phyloP scores from a whole-genome alignment of 2,329 filamentous ascomycete genomes.

The Aspergillus hortae region DNA sequence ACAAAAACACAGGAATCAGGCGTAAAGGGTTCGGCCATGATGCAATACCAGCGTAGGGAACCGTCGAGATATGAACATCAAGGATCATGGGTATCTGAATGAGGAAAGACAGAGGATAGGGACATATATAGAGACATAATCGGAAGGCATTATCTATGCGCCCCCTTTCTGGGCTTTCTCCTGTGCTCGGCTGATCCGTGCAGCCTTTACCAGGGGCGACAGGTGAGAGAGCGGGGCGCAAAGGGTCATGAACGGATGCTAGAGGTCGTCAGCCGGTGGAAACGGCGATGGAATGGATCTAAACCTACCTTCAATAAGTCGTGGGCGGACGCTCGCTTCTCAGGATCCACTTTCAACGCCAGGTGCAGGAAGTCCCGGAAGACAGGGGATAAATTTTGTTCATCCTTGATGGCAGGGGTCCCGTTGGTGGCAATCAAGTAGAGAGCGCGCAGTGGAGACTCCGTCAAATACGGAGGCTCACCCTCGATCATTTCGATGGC shows the following conservation, averaged over 20 bases:
- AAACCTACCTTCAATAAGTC: slow-evolving; percentile 81
- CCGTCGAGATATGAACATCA: slow-evolving; percentile 17
- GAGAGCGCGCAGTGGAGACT: slow-evolving; percentile 85
- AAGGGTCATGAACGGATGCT: slow-evolving; percentile 78
- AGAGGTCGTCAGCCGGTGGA: slow-evolving; percentile 13
- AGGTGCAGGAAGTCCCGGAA: slow-evolving; percentile 92
- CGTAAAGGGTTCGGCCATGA: slow-evolving; percentile 13
- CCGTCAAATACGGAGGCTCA: slow-evolving; percentile 93
- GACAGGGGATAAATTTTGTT: slow-evolving; percentile 72
- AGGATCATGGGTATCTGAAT: slow-evolving; percentile 24
- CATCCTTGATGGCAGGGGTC: slow-evolving; percentile 91
- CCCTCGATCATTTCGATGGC: slow-evolving; percentile 99
- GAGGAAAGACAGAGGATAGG: slow-evolving; percentile 27
- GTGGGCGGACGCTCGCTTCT: slow-evolving; percentile 92
- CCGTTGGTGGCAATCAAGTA: slow-evolving; percentile 97
- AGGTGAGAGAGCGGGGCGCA: slow-evolving; percentile 73
- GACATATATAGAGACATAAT: slow-evolving; percentile 22
- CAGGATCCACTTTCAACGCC: slow-evolving; percentile 92
- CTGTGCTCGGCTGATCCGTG: slow-evolving; percentile 77
- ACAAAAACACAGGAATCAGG: slow-evolving; percentile 7
- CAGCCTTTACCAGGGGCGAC: slow-evolving; percentile 81
- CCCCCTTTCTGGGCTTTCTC: slow-evolving; percentile 71
- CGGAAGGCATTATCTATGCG: slow-evolving; percentile 19
- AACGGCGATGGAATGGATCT: neutral
- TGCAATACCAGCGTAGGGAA: slow-evolving; percentile 15